Evolutionary conservation across 2,329 filamentous ascomycete species (phyloP).

Genomic region (Camillea tinctor): DNA sequence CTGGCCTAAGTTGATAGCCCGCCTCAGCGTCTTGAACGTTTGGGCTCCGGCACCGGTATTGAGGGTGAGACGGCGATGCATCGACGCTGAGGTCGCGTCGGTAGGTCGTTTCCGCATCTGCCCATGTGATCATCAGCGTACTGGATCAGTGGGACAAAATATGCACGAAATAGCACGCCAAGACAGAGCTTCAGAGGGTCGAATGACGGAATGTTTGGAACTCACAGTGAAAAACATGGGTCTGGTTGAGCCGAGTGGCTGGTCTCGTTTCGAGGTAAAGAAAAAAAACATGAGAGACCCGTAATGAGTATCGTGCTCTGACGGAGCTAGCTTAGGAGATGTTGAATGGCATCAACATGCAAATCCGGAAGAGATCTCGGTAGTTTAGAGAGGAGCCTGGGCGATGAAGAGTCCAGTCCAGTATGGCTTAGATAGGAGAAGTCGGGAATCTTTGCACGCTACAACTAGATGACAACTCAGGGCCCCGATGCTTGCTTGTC

Average conservation of each 20-base stretch:
- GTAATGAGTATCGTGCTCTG: conserved; percentile 10
- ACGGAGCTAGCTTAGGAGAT: conserved; percentile 10
- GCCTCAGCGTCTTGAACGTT: conserved; percentile 30
- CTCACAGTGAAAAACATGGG: conserved; percentile 26
- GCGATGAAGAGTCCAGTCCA: not conserved
- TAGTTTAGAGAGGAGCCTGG: not conserved
- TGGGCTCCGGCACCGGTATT: conserved; percentile 29
- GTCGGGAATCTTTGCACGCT: not conserved
- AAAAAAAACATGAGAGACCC: not conserved
- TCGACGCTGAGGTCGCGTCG: conserved; percentile 14
- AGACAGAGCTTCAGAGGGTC: not conserved
- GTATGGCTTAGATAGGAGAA: not conserved
- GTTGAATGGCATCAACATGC: conserved; percentile 13
- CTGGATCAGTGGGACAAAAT: not conserved
- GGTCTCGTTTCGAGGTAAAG: not conserved
- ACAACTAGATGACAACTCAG: not conserved
- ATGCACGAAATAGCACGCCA: not conserved
- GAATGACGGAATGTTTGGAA: not conserved
- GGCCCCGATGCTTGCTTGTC: not conserved
- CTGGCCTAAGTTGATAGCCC: conserved; percentile 30
- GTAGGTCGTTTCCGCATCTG: conserved; percentile 23
- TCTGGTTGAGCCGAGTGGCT: not conserved
- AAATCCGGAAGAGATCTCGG: not conserved
- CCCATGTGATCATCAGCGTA: conserved; percentile 12
- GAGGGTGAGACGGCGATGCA: conserved; percentile 29